Percentiles rank a stretch among this genome's conserved stretches.
Conservation (phyloP, 495 filamentous ascomycete genomes). For the Letharia lupina region DNA sequence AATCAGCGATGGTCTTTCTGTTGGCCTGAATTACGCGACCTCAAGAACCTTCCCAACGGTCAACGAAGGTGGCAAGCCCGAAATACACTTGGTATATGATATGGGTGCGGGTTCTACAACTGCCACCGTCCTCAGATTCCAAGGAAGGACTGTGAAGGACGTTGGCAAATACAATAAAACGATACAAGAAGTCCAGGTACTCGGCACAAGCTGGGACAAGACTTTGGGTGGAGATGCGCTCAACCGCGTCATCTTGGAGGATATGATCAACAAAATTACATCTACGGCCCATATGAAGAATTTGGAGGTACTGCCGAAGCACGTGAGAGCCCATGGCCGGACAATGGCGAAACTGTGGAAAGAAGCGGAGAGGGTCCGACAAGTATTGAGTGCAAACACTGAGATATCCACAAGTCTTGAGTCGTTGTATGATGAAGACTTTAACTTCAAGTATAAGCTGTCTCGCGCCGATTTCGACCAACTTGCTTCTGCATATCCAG, state of each 20-base stretch:
- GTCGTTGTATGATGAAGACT: slow-evolving; percentile 70
- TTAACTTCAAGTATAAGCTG: slow-evolving; percentile 90
- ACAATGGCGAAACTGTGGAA: slow-evolving; percentile 83
- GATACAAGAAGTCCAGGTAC: slow-evolving; percentile 79
- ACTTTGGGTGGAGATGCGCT: slow-evolving; percentile 83
- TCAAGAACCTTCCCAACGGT: slow-evolving; percentile 78
- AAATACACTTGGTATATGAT: slow-evolving; percentile 89
- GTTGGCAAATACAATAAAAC: slow-evolving; percentile 94
- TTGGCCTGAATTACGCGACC: slow-evolving; percentile 92
- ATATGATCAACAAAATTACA: slow-evolving; percentile 75
- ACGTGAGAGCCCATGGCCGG: slow-evolving; percentile 69
- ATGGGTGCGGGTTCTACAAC: slow-evolving; percentile 98
- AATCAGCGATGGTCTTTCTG: slow-evolving; percentile 84
- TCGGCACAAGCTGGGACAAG: slow-evolving; percentile 82
- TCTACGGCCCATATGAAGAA: slow-evolving; percentile 62
- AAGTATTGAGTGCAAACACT: slow-evolving; percentile 87
- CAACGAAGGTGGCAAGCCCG: slow-evolving; percentile 76
- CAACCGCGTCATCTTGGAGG: slow-evolving; percentile 76
- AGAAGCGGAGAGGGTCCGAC: slow-evolving; percentile 78
- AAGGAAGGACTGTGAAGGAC: slow-evolving; percentile 82
- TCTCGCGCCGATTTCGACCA: slow-evolving; percentile 75
- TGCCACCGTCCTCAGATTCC: slow-evolving; percentile 86
- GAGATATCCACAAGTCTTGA: slow-evolving; percentile 77
- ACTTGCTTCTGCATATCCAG: slow-evolving; percentile 59
- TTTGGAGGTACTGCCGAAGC: slow-evolving; percentile 45